Conservation (phyloP, 2,329 filamentous ascomycete genomes). For the Cladosporium sp. region DNA sequence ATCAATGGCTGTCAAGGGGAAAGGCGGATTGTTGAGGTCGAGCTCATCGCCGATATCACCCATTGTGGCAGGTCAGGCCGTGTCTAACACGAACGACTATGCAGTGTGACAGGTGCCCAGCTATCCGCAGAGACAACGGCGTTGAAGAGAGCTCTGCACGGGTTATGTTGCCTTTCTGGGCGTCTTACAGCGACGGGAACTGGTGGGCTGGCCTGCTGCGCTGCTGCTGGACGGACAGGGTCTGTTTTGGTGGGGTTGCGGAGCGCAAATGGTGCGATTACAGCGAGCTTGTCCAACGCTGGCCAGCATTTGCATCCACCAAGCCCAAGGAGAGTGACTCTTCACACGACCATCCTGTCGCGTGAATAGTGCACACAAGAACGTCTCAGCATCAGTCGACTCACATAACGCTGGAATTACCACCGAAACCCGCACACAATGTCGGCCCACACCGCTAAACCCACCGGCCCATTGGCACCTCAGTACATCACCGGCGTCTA, state of each 20-base stretch:
- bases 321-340: neutral
- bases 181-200: neutral
- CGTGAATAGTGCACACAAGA: neutral
- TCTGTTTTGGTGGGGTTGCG: neutral
- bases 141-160: neutral
- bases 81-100: too few species aligned
- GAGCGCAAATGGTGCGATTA: neutral
- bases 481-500: conserved; percentile 76
- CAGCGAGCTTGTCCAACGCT: neutral
- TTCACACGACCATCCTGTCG: neutral
- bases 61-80: conserved; percentile 9
- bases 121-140: neutral
- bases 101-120: neutral
- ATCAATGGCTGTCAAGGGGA: conserved; percentile 49
- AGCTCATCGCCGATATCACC: conserved; percentile 26
- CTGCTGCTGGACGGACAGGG: neutral
- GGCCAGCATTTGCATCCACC: neutral
- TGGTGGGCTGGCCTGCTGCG: neutral
- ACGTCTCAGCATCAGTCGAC: too few species aligned
- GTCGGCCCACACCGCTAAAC: conserved; percentile 20
- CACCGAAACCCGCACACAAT: neutral
- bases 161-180: neutral
- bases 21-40: conserved; percentile 32
- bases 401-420: neutral
- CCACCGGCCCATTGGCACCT: conserved; percentile 47